Percentiles rank a stretch among this genome's conserved stretches.
These are phyloP conservation scores for Zymoseptoria pseudotritici DNA, from an alignment of 2,329 filamentous ascomycete species.

Conservation along the genomic window DNA sequence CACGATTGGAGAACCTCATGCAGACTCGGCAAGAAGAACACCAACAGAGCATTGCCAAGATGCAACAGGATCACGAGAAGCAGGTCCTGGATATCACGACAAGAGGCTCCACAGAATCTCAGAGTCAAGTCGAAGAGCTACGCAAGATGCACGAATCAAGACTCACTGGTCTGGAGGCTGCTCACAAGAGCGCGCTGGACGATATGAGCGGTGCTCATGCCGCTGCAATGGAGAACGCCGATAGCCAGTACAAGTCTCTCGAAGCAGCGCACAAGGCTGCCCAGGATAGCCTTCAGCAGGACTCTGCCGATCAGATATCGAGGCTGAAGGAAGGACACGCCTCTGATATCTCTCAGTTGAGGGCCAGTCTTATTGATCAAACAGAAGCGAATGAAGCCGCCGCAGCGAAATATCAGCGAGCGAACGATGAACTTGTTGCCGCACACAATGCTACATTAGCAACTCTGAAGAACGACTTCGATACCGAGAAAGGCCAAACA, in stretches of 20 bases:
- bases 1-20: conserved; percentile 2
- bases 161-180: not conserved
- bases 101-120: not conserved
- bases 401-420: not conserved
- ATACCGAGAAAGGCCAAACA: not conserved
- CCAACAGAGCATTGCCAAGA: not conserved
- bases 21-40: conserved; percentile 3
- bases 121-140: not conserved
- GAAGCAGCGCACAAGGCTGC: conserved; percentile 7
- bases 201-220: conserved; percentile 1
- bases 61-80: conserved; percentile 5
- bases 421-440: conserved; percentile 3
- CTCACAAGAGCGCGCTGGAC: conserved; percentile 1
- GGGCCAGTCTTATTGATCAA: not conserved
- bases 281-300: conserved; percentile 1
- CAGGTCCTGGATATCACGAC: not conserved
- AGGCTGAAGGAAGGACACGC: conserved; percentile 13
- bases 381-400: not conserved
- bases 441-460: conserved; percentile 1
- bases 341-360: conserved; percentile 4
- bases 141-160: conserved; percentile 1
- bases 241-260: not conserved
- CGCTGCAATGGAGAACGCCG: conserved; percentile 2
- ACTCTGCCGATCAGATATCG: conserved; percentile 8
- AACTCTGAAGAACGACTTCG: not conserved